These are phyloP conservation scores for Sanghuangporus weigelae DNA, from an alignment of 1,284 basidiomycete genomes.

Conservation along the genomic window DNA sequence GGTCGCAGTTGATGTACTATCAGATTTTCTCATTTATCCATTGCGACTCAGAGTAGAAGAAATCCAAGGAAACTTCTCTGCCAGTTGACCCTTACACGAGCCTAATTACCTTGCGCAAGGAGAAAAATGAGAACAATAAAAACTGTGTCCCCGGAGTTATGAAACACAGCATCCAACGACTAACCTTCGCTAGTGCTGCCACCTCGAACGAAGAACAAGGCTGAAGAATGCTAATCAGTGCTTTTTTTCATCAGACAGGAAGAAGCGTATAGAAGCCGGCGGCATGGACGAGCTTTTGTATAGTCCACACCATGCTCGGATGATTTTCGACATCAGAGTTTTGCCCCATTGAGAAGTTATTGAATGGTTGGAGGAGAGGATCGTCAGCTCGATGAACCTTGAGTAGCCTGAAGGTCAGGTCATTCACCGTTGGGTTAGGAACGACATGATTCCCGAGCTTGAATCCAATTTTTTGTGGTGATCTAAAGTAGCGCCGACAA, in stretches of 20 bases:
- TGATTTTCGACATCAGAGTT: background rate
- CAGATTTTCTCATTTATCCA: too few relatives aligned
- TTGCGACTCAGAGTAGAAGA: background rate
- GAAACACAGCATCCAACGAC: conserved; percentile 1
- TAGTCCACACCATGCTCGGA: background rate
- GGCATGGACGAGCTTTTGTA: background rate
- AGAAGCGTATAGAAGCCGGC: background rate
- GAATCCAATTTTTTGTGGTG: background rate
- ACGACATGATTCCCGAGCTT: background rate
- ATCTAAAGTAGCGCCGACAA: background rate
- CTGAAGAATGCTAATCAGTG: background rate
- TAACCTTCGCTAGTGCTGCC: background rate
- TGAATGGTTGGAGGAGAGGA: background rate
- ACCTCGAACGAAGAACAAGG: background rate
- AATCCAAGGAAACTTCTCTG: background rate
- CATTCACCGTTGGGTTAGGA: background rate
- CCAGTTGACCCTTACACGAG: background rate
- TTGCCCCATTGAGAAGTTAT: background rate
- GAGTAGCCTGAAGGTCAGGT: background rate
- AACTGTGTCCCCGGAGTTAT: background rate
- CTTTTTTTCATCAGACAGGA: background rate
- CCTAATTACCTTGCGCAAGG: background rate
- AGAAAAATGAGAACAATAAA: conserved; percentile 2
- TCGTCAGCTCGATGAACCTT: background rate
- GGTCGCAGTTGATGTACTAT: background rate